Evolutionary conservation across 2,329 filamentous ascomycete genomes (phyloP).

Genomic region (Colletotrichum tabaci): DNA sequence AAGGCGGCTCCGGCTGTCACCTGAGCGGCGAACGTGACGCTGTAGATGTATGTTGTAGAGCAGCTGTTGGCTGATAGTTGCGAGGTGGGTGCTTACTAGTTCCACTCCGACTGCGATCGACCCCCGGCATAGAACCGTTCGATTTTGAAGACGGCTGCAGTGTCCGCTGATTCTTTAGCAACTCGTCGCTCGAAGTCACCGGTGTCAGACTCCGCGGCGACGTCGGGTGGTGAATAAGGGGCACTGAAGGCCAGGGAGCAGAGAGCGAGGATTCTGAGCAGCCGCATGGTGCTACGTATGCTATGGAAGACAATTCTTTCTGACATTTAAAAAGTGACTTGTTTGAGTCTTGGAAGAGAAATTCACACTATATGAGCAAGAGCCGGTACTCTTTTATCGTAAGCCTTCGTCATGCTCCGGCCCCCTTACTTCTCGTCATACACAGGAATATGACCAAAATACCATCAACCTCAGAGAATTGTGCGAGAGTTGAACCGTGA

Average conservation of each 20-base stretch:
- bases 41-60: not conserved
- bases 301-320: no score
- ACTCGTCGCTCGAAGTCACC: not conserved
- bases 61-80: no score
- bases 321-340: no score
- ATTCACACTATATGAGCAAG: not conserved
- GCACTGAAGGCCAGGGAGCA: not conserved
- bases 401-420: not conserved
- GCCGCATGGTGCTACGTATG: constrained; percentile 7
- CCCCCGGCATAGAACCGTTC: constrained; percentile 32
- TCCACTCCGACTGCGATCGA: constrained; percentile 7
- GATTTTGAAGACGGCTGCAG: constrained; percentile 21
- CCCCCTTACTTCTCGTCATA: constrained; percentile 7
- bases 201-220: not conserved
- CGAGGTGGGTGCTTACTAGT: constrained; percentile 31
- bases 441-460: not conserved
- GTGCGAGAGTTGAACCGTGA: not conserved
- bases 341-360: not conserved
- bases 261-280: constrained; percentile 2
- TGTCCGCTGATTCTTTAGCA: not conserved
- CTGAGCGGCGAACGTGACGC: constrained; percentile 25
- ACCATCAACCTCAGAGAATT: not conserved
- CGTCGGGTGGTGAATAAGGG: not conserved
- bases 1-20: constrained; percentile 32
- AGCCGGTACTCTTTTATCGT: not conserved